phyloP scores from a whole-genome alignment of 2,329 filamentous ascomycete genomes.

The Talaromyces sp. region DNA sequence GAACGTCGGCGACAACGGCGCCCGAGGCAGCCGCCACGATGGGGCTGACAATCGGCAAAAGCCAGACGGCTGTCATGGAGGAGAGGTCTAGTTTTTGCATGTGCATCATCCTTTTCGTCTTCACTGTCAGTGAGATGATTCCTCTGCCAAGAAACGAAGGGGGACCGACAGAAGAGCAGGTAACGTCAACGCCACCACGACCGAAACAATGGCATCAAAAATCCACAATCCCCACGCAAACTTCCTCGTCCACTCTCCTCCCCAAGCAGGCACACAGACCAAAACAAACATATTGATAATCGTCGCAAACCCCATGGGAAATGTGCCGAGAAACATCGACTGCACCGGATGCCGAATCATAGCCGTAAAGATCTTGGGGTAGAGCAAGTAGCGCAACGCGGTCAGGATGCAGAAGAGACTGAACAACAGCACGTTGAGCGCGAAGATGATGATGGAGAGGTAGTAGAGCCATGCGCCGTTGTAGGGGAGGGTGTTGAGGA shows the following conservation, averaged over 20 bases:
- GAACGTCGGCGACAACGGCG: slow-evolving; percentile 59
- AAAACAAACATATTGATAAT: slow-evolving; percentile 65
- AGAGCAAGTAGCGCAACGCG: slow-evolving; percentile 61
- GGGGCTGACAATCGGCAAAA: slow-evolving; percentile 66
- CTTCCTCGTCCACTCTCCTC: slow-evolving; percentile 52
- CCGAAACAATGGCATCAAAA: slow-evolving; percentile 54
- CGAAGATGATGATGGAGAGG: slow-evolving; percentile 39
- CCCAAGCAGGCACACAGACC: slow-evolving; percentile 62
- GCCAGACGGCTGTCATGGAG: slow-evolving; percentile 64
- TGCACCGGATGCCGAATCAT: slow-evolving; percentile 68
- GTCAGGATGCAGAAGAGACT: slow-evolving; percentile 47
- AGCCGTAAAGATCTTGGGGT: slow-evolving; percentile 63
- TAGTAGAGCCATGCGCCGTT: slow-evolving; percentile 42
- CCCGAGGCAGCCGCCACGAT: slow-evolving; percentile 67
- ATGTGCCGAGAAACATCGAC: slow-evolving; percentile 66
- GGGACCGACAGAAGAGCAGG: slow-evolving; percentile 38
- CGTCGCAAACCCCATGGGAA: slow-evolving; percentile 68
- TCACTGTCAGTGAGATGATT: slow-evolving; percentile 48
- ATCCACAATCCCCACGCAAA: slow-evolving; percentile 61
- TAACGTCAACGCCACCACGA: slow-evolving; percentile 56
- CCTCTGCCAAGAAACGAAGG: neutral
- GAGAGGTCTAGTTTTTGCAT: slow-evolving; percentile 47
- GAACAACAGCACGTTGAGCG: slow-evolving; percentile 39
- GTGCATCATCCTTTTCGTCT: slow-evolving; percentile 8
- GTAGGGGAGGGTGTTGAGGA: slow-evolving; percentile 40